phyloP scores from a whole-genome alignment of 192 early-diverging fungal genomes.

The Dissophora globulifera region DNA sequence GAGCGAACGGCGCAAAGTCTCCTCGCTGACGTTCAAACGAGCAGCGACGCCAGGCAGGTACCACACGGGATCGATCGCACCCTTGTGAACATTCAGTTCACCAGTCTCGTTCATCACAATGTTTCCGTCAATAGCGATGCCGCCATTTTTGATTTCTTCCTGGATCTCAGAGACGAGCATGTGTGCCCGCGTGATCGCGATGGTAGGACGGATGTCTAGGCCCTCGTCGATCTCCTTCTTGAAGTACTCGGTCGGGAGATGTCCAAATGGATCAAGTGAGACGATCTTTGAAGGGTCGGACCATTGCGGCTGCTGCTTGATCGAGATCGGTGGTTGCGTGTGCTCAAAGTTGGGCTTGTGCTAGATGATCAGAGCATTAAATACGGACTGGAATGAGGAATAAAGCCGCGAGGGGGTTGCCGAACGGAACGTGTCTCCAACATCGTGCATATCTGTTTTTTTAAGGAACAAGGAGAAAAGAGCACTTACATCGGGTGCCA shows the following conservation, averaged over 20 bases:
- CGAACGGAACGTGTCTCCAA: no score
- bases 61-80: slow-evolving; percentile 96
- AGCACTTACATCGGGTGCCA: slow-evolving; percentile 58
- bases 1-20: slow-evolving; percentile 81
- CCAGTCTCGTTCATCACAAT: slow-evolving; percentile 81
- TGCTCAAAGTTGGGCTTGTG: slow-evolving; percentile 88
- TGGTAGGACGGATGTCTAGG: slow-evolving; percentile 88
- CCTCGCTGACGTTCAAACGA: slow-evolving; percentile 89
- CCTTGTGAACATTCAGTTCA: slow-evolving; percentile 91
- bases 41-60: slow-evolving; percentile 91
- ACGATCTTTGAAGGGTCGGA: slow-evolving; percentile 88
- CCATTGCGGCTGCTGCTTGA: slow-evolving; percentile 87
- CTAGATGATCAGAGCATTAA: slow-evolving; percentile 40
- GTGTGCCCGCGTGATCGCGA: slow-evolving; percentile 93
- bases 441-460: no score
- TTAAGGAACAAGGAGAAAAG: not conserved
- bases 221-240: slow-evolving; percentile 70
- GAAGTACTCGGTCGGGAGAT: slow-evolving; percentile 74
- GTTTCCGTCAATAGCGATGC: slow-evolving; percentile 81
- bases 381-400: not conserved
- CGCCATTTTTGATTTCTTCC: slow-evolving; percentile 69
- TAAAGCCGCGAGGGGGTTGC: no score
- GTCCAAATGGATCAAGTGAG: slow-evolving; percentile 93
- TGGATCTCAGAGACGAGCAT: slow-evolving; percentile 94
- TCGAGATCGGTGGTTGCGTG: slow-evolving; percentile 85